Percentiles rank a stretch among this genome's conserved stretches.
These are phyloP conservation scores for Colletotrichum gigasporum DNA, from an alignment of 2,329 filamentous ascomycete genomes.

Conservation along the genomic window DNA sequence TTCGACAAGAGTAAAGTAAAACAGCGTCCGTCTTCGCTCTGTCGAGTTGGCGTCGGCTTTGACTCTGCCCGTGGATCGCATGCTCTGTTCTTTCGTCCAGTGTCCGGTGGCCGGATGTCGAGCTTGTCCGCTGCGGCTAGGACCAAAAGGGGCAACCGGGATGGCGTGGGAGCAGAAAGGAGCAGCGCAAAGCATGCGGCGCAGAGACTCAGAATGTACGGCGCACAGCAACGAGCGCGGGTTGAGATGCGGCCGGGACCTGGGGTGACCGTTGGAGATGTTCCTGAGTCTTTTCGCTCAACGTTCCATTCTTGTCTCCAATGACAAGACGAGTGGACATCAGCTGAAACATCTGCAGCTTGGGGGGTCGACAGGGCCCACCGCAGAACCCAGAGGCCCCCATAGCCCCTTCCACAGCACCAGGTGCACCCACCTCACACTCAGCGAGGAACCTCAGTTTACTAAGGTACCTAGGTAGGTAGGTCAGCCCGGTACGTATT, in stretches of 20 bases:
- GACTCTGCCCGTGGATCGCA: conserved; percentile 9
- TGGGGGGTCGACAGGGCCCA: background rate
- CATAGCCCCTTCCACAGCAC: no score
- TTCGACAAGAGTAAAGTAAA: no score
- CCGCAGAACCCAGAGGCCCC: background rate
- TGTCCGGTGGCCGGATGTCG: conserved; percentile 26
- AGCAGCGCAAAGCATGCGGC: background rate
- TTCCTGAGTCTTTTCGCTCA: conserved; percentile 27
- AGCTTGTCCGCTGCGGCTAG: conserved; percentile 17
- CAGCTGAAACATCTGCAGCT: conserved; percentile 32
- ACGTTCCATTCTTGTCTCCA: conserved; percentile 32
- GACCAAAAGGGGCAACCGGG: background rate
- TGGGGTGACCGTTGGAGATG: conserved; percentile 27
- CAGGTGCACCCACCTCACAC: background rate
- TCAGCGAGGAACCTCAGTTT: background rate
- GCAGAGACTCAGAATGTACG: background rate
- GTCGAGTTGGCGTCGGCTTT: background rate
- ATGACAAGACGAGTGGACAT: conserved; percentile 32
- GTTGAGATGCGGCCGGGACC: conserved; percentile 3
- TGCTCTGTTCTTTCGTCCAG: conserved; percentile 9
- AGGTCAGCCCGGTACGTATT: no score
- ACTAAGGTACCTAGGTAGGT: no score
- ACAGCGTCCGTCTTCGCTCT: background rate
- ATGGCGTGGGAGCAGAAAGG: background rate
- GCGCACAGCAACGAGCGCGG: background rate